Base-by-base conservation (phyloP, 345 rosid species). In the Lepidium africanum region DNA sequence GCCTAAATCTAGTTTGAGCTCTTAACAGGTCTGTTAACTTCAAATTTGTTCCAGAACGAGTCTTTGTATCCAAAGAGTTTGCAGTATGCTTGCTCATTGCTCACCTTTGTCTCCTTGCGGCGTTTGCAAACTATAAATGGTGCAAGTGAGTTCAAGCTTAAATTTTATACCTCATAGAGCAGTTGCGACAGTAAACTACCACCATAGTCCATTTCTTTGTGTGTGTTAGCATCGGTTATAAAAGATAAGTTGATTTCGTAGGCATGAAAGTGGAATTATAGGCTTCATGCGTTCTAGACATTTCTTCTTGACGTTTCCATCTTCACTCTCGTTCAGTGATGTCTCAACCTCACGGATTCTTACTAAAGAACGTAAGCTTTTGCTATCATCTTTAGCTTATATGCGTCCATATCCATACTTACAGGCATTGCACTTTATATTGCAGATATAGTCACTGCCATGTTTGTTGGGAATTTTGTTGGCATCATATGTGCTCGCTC, bases 21-120 rank as follows among this genome's bases (percentile, higher is more conserved):
- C 55, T 67, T 71, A 62, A 67, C 83, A 93, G 99, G 99, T 94
- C 99, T 77, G 97, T 94, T 42, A 94, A 94, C 87, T 89, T 94
- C 91, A 94, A 91, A 75, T 94, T 94, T 51, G 74, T 91, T 71
- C 91, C 95, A 46, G 95, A 94, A 78, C 85, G 82, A 67, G 58
- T 87, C 71, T 94, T 94, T 80, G 80, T 94, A 60, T 91, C 97
- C 21, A 94, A 86, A 83, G 84, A 78, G 79, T 91, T 94, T 85
- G 94, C 97, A 32, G 16, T 85, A 67, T 76, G 86, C 69, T 86
- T 94, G 85, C 85, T 94, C 74, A 45, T 83, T 55, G 76, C 76
- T 61, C 96, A 94, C 81, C 91, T 94, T 58, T 78, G 56, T 57
- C 69, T 89, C 53, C 95, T 91, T 46, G 19, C 70, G 19, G 69